Evolutionary conservation across 495 filamentous ascomycete genomes (phyloP).

Genomic region (Tricharina praecox): DNA sequence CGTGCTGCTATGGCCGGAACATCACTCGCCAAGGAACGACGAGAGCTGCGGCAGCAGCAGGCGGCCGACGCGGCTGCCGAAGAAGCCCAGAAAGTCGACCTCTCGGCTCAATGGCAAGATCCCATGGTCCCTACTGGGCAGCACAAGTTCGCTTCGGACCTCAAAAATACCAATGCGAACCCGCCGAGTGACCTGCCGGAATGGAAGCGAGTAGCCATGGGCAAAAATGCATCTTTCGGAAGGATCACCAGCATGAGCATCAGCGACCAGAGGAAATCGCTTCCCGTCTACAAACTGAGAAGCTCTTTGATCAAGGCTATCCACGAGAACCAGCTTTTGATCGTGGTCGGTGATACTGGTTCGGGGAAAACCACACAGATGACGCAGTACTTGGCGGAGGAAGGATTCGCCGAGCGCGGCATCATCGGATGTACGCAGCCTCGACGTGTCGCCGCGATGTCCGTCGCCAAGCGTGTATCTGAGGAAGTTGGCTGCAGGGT

Average conservation of each 20-base stretch:
- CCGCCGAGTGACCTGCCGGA: slow-evolving; percentile 58
- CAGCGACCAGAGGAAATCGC: slow-evolving; percentile 78
- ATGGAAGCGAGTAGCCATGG: slow-evolving; percentile 76
- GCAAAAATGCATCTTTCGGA: slow-evolving; percentile 66
- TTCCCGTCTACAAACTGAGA: slow-evolving; percentile 84
- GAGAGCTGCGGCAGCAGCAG: slow-evolving; percentile 78
- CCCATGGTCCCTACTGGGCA: slow-evolving; percentile 77
- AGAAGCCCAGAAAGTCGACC: slow-evolving; percentile 61
- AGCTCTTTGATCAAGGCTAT: slow-evolving; percentile 80
- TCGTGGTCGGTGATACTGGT: slow-evolving; percentile 93
- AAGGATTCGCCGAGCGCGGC: slow-evolving; percentile 70
- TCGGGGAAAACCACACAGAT: slow-evolving; percentile 95
- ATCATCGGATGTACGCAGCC: slow-evolving; percentile 95
- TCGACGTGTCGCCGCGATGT: slow-evolving; percentile 93
- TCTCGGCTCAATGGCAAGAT: slow-evolving; percentile 88
- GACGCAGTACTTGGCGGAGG: slow-evolving; percentile 87
- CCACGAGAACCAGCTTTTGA: slow-evolving; percentile 69
- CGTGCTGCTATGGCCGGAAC: slow-evolving; percentile 88
- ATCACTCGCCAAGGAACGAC: slow-evolving; percentile 71
- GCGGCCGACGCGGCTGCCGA: slow-evolving; percentile 67
- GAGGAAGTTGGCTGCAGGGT: slow-evolving; percentile 89
- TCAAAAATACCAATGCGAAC: slow-evolving; percentile 37
- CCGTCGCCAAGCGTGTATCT: slow-evolving; percentile 88
- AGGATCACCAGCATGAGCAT: slow-evolving; percentile 83
- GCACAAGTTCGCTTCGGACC: slow-evolving; percentile 71